phyloP scores from a whole-genome alignment of 306 rosid species.

The Aeschynomene evenia region DNA sequence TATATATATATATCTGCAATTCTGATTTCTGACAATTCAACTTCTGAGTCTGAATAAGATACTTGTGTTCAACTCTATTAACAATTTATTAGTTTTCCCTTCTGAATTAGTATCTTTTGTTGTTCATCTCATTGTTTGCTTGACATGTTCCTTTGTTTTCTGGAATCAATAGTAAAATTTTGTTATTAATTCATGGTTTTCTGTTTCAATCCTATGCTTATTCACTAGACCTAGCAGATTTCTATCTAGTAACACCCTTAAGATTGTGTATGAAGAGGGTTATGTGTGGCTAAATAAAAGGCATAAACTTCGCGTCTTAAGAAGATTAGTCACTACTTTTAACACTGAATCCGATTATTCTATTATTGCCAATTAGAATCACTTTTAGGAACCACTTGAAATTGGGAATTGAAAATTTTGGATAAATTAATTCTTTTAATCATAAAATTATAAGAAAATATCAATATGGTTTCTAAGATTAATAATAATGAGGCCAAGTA shows the following conservation, averaged over 20 bases:
- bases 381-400: not conserved
- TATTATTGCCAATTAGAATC: not conserved
- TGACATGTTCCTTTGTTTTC: not conserved
- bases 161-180: not conserved
- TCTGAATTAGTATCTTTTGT: not conserved
- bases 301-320: no score
- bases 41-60: not conserved
- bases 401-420: not conserved
- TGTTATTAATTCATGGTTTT: not conserved
- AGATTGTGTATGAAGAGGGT: no score
- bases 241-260: no score
- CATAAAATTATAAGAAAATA: not conserved
- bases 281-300: no score
- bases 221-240: no score
- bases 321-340: no score
- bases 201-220: not conserved
- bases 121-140: not conserved
- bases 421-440: not conserved
- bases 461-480: not conserved
- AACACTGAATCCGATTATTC: no score
- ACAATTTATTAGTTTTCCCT: not conserved
- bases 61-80: not conserved
- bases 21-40: conserved; percentile 26
- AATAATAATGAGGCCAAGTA: not conserved
- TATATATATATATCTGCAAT: not conserved